Evolutionary conservation across 352 stramenopile species (phyloP).

Genomic region (Pythium grandisporangium): DNA sequence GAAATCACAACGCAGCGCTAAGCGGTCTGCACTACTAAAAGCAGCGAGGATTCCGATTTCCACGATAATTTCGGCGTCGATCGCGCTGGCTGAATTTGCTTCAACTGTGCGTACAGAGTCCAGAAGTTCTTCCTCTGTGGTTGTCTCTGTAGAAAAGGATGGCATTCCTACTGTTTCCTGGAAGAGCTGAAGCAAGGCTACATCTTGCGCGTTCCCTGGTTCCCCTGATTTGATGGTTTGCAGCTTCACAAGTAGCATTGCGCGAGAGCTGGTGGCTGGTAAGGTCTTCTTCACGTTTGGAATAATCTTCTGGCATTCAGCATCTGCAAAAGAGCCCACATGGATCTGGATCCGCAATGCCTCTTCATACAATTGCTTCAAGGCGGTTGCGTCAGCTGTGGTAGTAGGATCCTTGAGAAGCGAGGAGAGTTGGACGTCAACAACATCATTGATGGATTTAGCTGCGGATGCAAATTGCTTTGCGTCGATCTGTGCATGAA

Average conservation of each 20-base stretch:
- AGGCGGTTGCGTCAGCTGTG: slow-evolving; percentile 9
- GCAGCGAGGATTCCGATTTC: slow-evolving; percentile 46
- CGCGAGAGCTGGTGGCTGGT: slow-evolving; percentile 20
- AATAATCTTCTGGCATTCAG: slow-evolving; percentile 70
- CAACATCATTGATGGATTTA: slow-evolving; percentile 58
- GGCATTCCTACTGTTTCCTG: slow-evolving; percentile 40
- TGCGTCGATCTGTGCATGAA: slow-evolving; percentile 60
- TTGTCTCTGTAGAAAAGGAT: slow-evolving; percentile 18
- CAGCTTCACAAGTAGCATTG: slow-evolving; percentile 43
- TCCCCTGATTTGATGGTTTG: slow-evolving; percentile 55
- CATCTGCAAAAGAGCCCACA: slow-evolving; percentile 61
- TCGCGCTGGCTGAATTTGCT: slow-evolving; percentile 8
- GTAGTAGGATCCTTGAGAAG: slow-evolving; percentile 22
- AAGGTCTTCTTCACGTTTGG: slow-evolving; percentile 40
- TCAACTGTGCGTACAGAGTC: slow-evolving; percentile 24
- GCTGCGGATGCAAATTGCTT: slow-evolving; percentile 43
- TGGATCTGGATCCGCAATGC: slow-evolving; percentile 59
- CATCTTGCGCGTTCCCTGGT: slow-evolving; percentile 20
- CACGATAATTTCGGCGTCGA: slow-evolving; percentile 52
- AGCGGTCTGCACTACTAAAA: slow-evolving; percentile 20
- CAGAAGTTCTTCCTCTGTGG: slow-evolving; percentile 22
- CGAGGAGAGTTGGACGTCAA: slow-evolving; percentile 44
- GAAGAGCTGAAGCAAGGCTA: slow-evolving; percentile 52
- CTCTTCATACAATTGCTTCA: slow-evolving; percentile 47
- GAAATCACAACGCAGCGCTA: slow-evolving; percentile 32